Percentiles rank a stretch among this genome's conserved stretches.
These are phyloP conservation scores for Mentha longifolia DNA, from an alignment of 257 asterid genomes.

Conservation along the genomic window DNA sequence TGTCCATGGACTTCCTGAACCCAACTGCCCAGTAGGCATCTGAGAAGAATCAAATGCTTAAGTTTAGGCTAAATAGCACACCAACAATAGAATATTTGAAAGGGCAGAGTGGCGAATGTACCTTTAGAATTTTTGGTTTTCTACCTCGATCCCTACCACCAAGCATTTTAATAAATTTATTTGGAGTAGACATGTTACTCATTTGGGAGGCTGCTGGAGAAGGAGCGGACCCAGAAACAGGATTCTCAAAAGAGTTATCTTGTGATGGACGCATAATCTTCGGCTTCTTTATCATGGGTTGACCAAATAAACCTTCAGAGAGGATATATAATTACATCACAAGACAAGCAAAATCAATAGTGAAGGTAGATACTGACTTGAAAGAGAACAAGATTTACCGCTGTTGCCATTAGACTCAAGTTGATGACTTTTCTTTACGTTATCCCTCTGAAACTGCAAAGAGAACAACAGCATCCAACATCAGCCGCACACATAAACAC, in stretches of 20 bases:
- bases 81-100: slow-evolving; percentile 18
- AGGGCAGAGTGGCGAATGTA: slow-evolving; percentile 36
- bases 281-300: slow-evolving; percentile 71
- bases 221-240: slow-evolving; percentile 68
- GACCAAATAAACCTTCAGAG: slow-evolving; percentile 85
- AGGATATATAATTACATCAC: slow-evolving; percentile 33
- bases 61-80: slow-evolving; percentile 20
- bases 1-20: slow-evolving; percentile 86
- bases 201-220: slow-evolving; percentile 93
- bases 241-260: slow-evolving; percentile 73
- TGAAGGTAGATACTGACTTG: slow-evolving; percentile 23
- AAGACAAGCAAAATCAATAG: slow-evolving; percentile 15
- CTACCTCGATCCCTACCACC: slow-evolving; percentile 90
- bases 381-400: slow-evolving; percentile 47
- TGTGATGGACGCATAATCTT: slow-evolving; percentile 69
- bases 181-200: slow-evolving; percentile 83
- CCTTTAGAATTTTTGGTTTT: slow-evolving; percentile 78
- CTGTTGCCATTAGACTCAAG: slow-evolving; percentile 73
- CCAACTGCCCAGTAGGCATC: slow-evolving; percentile 71
- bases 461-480: slow-evolving; percentile 21
- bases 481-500: not conserved
- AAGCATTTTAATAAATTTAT: slow-evolving; percentile 70
- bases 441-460: slow-evolving; percentile 70
- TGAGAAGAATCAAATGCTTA: slow-evolving; percentile 45
- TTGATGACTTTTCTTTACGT: slow-evolving; percentile 60